phyloP scores from a whole-genome alignment of 768 basidiomycete species.

The Calvatia gigantea region DNA sequence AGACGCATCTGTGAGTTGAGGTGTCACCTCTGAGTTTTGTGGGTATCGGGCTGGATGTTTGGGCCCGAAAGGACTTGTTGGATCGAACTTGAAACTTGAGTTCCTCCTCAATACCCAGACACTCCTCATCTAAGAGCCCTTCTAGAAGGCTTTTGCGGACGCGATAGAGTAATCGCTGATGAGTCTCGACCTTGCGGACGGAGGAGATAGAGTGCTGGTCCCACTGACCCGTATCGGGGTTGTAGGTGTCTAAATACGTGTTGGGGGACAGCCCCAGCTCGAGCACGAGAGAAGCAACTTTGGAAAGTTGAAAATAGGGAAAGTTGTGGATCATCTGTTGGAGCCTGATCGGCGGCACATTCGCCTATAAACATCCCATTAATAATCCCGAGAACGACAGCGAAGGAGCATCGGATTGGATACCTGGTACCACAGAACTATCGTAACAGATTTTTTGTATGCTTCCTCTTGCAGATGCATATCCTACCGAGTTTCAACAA shows the following conservation, averaged over 20 bases:
- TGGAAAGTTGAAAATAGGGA: slow-evolving; percentile 59
- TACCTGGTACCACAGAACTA: slow-evolving; percentile 72
- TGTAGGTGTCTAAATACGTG: slow-evolving; percentile 62
- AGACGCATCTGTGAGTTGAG: slow-evolving; percentile 1
- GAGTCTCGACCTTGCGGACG: slow-evolving; percentile 54
- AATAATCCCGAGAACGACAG: background rate
- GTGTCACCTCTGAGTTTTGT: background rate
- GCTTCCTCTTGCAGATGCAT: slow-evolving; percentile 40
- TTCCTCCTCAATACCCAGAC: slow-evolving; percentile 53
- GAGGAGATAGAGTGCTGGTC: slow-evolving; percentile 61
- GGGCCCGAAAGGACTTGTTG: slow-evolving; percentile 14
- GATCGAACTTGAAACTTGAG: slow-evolving; percentile 39
- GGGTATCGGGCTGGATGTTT: slow-evolving; percentile 8
- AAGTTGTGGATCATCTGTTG: slow-evolving; percentile 59
- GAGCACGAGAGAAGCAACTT: slow-evolving; percentile 45
- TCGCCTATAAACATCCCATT: slow-evolving; percentile 32
- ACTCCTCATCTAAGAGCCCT: slow-evolving; percentile 55
- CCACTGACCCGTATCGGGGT: slow-evolving; percentile 54
- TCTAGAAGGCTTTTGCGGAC: slow-evolving; percentile 56
- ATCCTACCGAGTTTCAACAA: slow-evolving; percentile 20
- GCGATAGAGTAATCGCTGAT: slow-evolving; percentile 62
- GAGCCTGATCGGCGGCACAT: slow-evolving; percentile 53
- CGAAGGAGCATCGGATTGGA: slow-evolving; percentile 8
- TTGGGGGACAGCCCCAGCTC: slow-evolving; percentile 49
- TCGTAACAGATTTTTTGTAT: slow-evolving; percentile 53